phyloP scores from a whole-genome alignment of 1,139 yeast genomes.

The Zygoascus meyerae region DNA sequence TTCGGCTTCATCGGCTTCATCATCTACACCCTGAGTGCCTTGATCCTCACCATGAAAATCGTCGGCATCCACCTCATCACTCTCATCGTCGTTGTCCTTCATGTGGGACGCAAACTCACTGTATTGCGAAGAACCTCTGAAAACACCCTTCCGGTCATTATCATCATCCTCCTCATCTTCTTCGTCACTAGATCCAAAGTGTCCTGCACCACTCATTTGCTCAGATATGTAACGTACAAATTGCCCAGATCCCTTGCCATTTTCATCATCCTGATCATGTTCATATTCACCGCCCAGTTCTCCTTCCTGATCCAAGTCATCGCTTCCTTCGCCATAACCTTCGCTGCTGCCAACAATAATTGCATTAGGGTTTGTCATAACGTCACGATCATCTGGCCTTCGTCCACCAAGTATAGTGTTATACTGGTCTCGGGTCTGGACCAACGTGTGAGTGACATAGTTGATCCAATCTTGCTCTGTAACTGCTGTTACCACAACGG shows the following conservation, averaged over 20 bases:
- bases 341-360: constrained; percentile 32
- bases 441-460: constrained; percentile 76
- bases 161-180: constrained; percentile 37
- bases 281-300: constrained; percentile 16
- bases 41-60: constrained; percentile 14
- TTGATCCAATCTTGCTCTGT: constrained; percentile 65
- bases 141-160: constrained; percentile 14
- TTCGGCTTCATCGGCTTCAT: constrained; percentile 18
- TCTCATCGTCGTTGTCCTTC: not conserved
- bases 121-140: constrained; percentile 9
- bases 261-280: constrained; percentile 15
- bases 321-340: constrained; percentile 24
- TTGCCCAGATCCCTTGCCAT: constrained; percentile 35
- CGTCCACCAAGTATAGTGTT: constrained; percentile 90
- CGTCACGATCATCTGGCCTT: constrained; percentile 48
- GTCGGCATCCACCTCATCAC: constrained; percentile 9
- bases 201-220: constrained; percentile 44
- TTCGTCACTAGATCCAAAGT: constrained; percentile 39
- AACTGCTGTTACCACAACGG: constrained; percentile 53
- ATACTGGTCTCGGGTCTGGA: constrained; percentile 88
- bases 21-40: constrained; percentile 9
- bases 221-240: constrained; percentile 82
- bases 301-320: constrained; percentile 21
- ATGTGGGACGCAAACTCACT: not conserved
- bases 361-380: constrained; percentile 33